phyloP scores from a whole-genome alignment of 192 early-diverging fungal genomes.

The Linnemannia hyalina region DNA sequence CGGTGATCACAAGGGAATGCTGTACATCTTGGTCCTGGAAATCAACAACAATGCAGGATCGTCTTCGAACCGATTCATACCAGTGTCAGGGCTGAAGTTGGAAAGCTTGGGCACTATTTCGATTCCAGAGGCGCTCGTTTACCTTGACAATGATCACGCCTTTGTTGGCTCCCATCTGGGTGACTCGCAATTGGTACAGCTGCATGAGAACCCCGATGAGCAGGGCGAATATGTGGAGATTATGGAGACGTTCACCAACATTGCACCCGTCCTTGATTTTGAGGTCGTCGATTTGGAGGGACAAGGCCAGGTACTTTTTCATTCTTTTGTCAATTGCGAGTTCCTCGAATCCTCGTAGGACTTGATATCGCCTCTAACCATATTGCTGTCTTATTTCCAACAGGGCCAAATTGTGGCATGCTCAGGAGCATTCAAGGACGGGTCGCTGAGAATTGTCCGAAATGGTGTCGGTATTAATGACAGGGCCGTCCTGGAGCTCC shows the following conservation, averaged over 20 bases:
- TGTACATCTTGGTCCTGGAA: slow-evolving; percentile 70
- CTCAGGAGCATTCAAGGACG: slow-evolving; percentile 81
- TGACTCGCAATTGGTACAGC: slow-evolving; percentile 84
- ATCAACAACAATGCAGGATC: slow-evolving; percentile 26
- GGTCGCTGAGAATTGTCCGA: slow-evolving; percentile 84
- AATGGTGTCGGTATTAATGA: slow-evolving; percentile 92
- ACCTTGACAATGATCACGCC: slow-evolving; percentile 75
- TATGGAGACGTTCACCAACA: slow-evolving; percentile 73
- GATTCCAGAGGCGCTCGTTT: slow-evolving; percentile 72
- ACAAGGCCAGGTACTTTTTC: slow-evolving; percentile 64
- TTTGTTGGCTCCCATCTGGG: slow-evolving; percentile 90
- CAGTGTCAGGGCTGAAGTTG: slow-evolving; percentile 53
- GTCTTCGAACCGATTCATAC: slow-evolving; percentile 1
- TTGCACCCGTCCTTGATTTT: slow-evolving; percentile 91
- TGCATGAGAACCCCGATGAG: slow-evolving; percentile 64
- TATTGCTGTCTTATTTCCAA: not conserved
- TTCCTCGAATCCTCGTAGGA: too few relatives aligned
- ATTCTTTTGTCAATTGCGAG: not conserved
- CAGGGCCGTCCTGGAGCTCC: slow-evolving; percentile 67
- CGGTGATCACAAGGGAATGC: slow-evolving; percentile 72
- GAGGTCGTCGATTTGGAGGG: slow-evolving; percentile 82
- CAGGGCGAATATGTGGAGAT: slow-evolving; percentile 69
- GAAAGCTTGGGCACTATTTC: slow-evolving; percentile 64
- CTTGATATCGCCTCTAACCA: not conserved
- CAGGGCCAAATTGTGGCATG: slow-evolving; percentile 88